phyloP scores from a whole-genome alignment of 2,329 filamentous ascomycete species.

The Trichoderma endophyticum region DNA sequence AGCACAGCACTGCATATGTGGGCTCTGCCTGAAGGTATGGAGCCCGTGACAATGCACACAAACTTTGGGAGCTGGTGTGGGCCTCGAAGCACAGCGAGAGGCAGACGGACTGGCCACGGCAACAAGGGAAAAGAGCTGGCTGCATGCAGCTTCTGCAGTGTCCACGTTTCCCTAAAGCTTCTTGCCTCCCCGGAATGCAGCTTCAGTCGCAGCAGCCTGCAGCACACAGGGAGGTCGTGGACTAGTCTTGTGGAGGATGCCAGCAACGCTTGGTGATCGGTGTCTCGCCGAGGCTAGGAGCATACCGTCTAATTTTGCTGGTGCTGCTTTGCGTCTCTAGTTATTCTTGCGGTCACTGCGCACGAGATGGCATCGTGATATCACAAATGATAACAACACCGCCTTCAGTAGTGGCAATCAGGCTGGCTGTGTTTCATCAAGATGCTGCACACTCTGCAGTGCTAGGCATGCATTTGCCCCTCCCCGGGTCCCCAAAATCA shows the following conservation, averaged over 20 bases:
- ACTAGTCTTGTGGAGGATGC: not conserved
- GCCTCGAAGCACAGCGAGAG: not conserved
- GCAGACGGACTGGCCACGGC: not conserved
- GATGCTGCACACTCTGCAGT: not conserved
- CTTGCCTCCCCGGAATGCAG: conserved; percentile 15
- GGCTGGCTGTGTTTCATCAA: conserved; percentile 5
- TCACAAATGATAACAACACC: conserved; percentile 19
- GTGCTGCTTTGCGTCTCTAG: conserved; percentile 2
- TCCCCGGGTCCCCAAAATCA: not conserved
- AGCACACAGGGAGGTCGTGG: not conserved
- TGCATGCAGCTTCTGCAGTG: conserved; percentile 9
- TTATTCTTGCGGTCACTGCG: conserved; percentile 17
- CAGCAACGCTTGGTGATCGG: not conserved
- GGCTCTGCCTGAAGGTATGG: not conserved
- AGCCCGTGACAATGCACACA: conserved; percentile 13
- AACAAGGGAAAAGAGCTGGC: conserved; percentile 2
- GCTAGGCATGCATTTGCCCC: not conserved
- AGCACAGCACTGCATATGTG: conserved; percentile 11
- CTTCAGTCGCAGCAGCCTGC: not conserved
- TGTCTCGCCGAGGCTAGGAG: conserved; percentile 12
- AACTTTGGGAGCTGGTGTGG: conserved; percentile 13
- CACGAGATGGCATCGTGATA: conserved; percentile 6
- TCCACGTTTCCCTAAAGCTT: conserved; percentile 17
- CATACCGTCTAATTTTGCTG: conserved; percentile 19
- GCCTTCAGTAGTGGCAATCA: conserved; percentile 5